A percentile compares a stretch with the other conserved stretches of the same genome.
Conservation (phyloP, 2,329 filamentous ascomycete species). For the Talaromyces rugulosus region DNA sequence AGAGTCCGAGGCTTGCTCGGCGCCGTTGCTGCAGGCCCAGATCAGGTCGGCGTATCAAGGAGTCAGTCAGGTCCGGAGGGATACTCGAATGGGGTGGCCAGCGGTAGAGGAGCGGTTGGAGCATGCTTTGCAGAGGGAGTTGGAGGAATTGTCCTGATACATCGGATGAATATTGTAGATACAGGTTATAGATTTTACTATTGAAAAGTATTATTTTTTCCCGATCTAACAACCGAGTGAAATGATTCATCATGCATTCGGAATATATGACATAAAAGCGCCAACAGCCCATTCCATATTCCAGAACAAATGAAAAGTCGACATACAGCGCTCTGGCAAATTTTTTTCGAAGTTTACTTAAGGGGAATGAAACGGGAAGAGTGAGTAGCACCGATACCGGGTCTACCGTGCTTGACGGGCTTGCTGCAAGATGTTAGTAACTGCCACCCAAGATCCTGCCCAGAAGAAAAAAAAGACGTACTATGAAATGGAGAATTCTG, state of each 20-base stretch:
- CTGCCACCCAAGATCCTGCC: neutral
- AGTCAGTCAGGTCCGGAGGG: neutral
- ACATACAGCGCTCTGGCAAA: conserved; percentile 6
- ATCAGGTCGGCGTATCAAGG: conserved; percentile 11
- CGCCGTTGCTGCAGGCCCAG: conserved; percentile 27
- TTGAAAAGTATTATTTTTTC: conserved; percentile 25
- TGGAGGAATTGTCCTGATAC: neutral
- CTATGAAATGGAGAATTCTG: conserved; percentile 99
- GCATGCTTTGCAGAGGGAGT: neutral
- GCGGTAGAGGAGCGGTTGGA: conserved; percentile 7
- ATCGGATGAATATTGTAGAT: no score
- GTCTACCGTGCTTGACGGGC: conserved; percentile 99
- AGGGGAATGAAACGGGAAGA: conserved; percentile 99
- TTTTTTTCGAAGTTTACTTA: conserved; percentile 65
- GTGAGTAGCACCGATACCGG: conserved; percentile 99
- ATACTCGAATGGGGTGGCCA: neutral
- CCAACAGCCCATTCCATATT: conserved; percentile 11
- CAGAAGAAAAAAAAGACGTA: conserved; percentile 51
- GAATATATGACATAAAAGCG: conserved; percentile 13
- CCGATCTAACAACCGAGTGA: conserved; percentile 15
- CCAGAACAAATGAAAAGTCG: conserved; percentile 14
- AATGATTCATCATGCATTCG: neutral
- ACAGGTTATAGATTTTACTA: conserved; percentile 12
- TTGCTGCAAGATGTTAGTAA: conserved; percentile 66
- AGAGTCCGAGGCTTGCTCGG: conserved; percentile 23